Evolutionary conservation across 345 rosid species (phyloP).

Genomic region (Gossypium arboreum): DNA sequence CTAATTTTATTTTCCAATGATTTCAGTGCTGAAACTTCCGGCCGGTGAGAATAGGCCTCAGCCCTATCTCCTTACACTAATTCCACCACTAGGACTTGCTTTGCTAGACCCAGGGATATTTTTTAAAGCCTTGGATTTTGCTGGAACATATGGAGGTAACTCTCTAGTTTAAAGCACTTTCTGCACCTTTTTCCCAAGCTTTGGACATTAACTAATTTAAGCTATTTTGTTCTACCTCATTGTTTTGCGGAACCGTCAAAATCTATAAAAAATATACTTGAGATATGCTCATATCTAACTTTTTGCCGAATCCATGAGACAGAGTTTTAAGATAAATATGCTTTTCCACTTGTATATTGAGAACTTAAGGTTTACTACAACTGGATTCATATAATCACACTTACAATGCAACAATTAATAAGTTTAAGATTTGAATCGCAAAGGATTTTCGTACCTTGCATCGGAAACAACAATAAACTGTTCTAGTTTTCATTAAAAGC

Average conservation of each 20-base stretch:
- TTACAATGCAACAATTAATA: too few relatives aligned
- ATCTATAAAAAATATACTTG: neutral
- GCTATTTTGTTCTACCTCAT: neutral
- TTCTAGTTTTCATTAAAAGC: neutral
- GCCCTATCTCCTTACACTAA: conserved; percentile 63
- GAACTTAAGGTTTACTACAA: too few relatives aligned
- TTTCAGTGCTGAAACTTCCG: conserved; percentile 70
- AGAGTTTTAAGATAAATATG: too few relatives aligned
- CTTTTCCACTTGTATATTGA: too few relatives aligned
- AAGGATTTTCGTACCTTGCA: neutral
- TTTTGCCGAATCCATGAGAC: too few relatives aligned
- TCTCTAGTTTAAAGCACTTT: neutral
- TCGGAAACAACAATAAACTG: neutral
- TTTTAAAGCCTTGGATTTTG: conserved; percentile 89
- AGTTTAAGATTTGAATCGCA: neutral
- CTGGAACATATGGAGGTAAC: conserved; percentile 93
- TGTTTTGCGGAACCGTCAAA: neutral
- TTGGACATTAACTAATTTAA: neutral
- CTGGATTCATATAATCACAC: too few relatives aligned
- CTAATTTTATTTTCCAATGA: neutral
- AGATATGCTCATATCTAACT: too few relatives aligned
- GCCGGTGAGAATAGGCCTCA: conserved; percentile 53
- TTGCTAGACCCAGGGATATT: conserved; percentile 86
- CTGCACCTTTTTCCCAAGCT: neutral
- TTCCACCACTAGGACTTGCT: conserved; percentile 71